Evolutionary conservation across 306 rosid species (phyloP).

Genomic region (Alnus rubra): DNA sequence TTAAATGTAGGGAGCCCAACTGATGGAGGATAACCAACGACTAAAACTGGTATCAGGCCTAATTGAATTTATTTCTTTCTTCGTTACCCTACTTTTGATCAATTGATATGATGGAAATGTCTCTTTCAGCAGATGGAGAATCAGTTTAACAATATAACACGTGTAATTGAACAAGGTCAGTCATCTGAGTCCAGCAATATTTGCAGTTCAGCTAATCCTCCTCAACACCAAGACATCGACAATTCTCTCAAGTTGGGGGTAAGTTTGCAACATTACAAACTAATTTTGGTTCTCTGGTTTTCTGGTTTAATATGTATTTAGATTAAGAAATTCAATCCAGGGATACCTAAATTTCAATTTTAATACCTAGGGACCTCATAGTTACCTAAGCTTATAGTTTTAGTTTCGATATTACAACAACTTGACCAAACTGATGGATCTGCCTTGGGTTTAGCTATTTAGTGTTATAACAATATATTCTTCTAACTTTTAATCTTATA

Average conservation of each 20-base stretch:
- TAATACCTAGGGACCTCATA: too few species aligned
- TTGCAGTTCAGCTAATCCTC: slow-evolving; percentile 4
- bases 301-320: too few species aligned
- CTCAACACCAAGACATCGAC: slow-evolving; percentile 24
- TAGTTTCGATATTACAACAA: neutral
- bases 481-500: too few species aligned
- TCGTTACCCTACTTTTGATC: neutral
- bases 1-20: slow-evolving; percentile 24
- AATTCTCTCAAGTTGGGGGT: slow-evolving; percentile 58
- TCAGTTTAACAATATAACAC: slow-evolving; percentile 8
- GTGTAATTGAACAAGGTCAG: slow-evolving; percentile 28
- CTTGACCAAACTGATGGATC: neutral
- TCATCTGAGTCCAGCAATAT: slow-evolving; percentile 30
- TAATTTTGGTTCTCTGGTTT: neutral
- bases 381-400: neutral
- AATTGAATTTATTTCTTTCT: neutral
- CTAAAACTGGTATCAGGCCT: slow-evolving; percentile 34
- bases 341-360: too few species aligned
- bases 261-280: slow-evolving; percentile 1
- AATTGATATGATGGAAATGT: neutral
- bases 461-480: too few species aligned
- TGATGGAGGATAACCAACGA: slow-evolving; percentile 28
- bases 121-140: slow-evolving; percentile 4
- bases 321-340: too few species aligned
- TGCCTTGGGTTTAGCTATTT: too few species aligned